phyloP scores from a whole-genome alignment of 2,329 filamentous ascomycete genomes.

The Coccinonectria pachysandricola region DNA sequence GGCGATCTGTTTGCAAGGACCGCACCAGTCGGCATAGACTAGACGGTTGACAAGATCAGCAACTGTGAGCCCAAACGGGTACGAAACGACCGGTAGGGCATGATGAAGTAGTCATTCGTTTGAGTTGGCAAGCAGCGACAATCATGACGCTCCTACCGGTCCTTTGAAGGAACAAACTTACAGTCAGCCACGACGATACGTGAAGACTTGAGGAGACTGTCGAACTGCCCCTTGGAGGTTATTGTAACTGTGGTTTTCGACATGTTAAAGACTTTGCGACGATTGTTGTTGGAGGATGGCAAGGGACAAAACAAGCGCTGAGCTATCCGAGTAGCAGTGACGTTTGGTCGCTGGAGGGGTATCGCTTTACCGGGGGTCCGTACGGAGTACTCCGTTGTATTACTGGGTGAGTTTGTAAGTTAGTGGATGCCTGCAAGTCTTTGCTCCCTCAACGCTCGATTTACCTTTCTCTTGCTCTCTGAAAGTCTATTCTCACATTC shows the following conservation, averaged over 20 bases:
- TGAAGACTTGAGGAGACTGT: slow-evolving; percentile 56
- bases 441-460: too few relatives aligned
- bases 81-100: slow-evolving; percentile 8
- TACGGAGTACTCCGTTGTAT: too few relatives aligned
- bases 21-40: slow-evolving; percentile 88
- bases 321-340: slow-evolving; percentile 6
- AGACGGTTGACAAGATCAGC: slow-evolving; percentile 11
- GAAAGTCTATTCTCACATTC: too few relatives aligned
- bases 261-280: slow-evolving; percentile 18
- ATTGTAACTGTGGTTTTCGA: slow-evolving; percentile 21
- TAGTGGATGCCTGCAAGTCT: too few relatives aligned
- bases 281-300: slow-evolving; percentile 12
- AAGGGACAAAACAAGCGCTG: too few relatives aligned
- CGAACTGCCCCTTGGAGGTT: slow-evolving; percentile 52
- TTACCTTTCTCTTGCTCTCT: too few relatives aligned
- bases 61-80: slow-evolving; percentile 2
- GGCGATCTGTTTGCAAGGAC: slow-evolving; percentile 72
- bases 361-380: slow-evolving; percentile 22
- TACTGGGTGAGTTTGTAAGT: too few relatives aligned
- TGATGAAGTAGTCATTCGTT: slow-evolving; percentile 12
- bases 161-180: slow-evolving; percentile 38
- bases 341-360: slow-evolving; percentile 10
- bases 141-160: slow-evolving; percentile 1
- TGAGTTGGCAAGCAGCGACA: too few relatives aligned
- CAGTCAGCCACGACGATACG: slow-evolving; percentile 81